phyloP scores from a whole-genome alignment of 306 rosid species.

The Rubus idaeus region DNA sequence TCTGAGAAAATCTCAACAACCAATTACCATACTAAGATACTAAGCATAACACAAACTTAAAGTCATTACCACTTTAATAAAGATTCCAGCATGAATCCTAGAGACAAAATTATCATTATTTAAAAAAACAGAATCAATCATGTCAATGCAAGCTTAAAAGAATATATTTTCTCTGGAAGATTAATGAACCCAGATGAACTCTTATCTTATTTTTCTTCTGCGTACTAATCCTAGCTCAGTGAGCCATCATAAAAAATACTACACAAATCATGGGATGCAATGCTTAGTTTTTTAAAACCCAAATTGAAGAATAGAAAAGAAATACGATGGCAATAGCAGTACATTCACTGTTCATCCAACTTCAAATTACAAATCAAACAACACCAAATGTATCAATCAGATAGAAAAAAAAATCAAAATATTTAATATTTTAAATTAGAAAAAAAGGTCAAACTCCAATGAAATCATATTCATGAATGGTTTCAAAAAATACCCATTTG shows the following conservation, averaged over 20 bases:
- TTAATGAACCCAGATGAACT: neutral
- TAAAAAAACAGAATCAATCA: neutral
- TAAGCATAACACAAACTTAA: constrained; percentile 5
- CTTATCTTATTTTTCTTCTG: no score
- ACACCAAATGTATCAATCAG: constrained; percentile 13
- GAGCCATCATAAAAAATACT: no score
- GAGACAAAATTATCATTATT: neutral
- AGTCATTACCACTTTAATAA: constrained; percentile 1
- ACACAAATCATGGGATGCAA: constrained; percentile 1
- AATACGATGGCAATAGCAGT: constrained; percentile 15
- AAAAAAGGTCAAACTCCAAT: no score
- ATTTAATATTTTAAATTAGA: no score
- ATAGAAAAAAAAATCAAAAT: neutral
- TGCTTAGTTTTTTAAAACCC: neutral
- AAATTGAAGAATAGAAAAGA: neutral
- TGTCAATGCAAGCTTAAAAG: neutral
- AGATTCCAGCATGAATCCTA: neutral
- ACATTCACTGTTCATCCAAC: constrained; percentile 15
- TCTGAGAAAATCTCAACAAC: neutral
- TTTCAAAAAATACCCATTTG: no score
- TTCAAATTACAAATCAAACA: constrained; percentile 36
- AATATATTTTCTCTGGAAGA: neutral
- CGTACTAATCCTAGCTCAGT: neutral
- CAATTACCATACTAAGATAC: constrained; percentile 1
- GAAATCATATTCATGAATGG: no score